phyloP scores from a whole-genome alignment of 2,329 filamentous ascomycete genomes.

The Knufia fluminis region DNA sequence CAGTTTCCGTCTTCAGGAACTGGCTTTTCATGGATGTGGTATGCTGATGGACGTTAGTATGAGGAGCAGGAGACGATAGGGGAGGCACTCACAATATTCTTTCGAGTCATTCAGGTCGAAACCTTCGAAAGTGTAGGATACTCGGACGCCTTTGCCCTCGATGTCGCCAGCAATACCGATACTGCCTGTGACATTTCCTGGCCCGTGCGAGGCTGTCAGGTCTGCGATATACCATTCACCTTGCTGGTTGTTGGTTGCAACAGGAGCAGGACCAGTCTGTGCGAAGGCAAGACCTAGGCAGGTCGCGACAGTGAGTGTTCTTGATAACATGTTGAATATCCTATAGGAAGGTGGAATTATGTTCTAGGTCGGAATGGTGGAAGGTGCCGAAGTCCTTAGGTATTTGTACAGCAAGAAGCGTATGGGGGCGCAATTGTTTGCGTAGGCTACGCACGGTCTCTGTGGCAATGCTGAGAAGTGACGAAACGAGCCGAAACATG shows the following conservation, averaged over 20 bases:
- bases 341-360: not conserved
- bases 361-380: not conserved
- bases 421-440: not conserved
- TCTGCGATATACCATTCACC: not conserved
- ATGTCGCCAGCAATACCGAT: not conserved
- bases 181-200: constrained; percentile 3
- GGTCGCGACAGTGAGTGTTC: not conserved
- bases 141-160: constrained; percentile 3
- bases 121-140: not conserved
- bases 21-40: constrained; percentile 61
- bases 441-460: not conserved
- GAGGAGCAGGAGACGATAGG: not conserved
- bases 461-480: not conserved
- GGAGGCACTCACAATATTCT: not conserved
- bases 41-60: constrained; percentile 40
- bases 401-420: not conserved
- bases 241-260: not conserved
- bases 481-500: too few relatives aligned
- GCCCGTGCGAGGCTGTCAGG: not conserved
- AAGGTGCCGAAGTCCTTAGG: not conserved
- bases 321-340: not conserved
- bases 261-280: not conserved
- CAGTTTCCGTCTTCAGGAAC: constrained; percentile 63
- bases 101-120: constrained; percentile 4
- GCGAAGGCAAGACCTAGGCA: not conserved